Evolutionary conservation across 2,329 filamentous ascomycete genomes (phyloP), one percentile per base, ranked within the genome.

Genomic region (Neofusicoccum umdonicola): DNA sequence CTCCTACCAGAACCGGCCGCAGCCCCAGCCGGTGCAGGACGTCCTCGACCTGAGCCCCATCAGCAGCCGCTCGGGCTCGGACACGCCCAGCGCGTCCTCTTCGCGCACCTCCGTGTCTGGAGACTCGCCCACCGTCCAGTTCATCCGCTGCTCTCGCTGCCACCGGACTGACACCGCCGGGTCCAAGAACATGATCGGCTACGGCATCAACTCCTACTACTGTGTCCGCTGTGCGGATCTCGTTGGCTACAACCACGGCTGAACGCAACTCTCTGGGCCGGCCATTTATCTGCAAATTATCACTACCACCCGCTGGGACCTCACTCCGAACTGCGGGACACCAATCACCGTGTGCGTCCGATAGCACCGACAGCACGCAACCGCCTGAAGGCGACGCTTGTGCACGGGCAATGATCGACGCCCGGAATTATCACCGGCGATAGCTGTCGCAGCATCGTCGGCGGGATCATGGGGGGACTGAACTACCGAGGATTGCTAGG

Each of bases 181-280:
- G 3, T 65, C 58, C 63, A 63, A 65, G 48, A 68, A 70, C 66
- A 77, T 78, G 74, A 71, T 77, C 67, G 70, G 72, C 31, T 76
- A 76, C 64, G 75, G 75, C 62, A 74, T 74, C 62, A 78, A 78
- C 66, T 70, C 74, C 37, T 78, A 77, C 70, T 79, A 79, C 69
- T 79, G 77, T 69, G 70, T 63, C 52, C 77, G 78, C 67, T 79
- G 77, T 65, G 77, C 77, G 61, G 71, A 66, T 62, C 75, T 79
- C 70, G 73, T 74, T 3, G 77, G 77, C 61, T 78, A 78, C 70
- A 72, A 69, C 63, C 68, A 70, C 41, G 73, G 73, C 35, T 77
- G 74, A 76, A 67, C 27, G 6, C 4, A 31, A 31, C 6, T 7
- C 27, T 31, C 27, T 2, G 27, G 27, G 27, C 27, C 27, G 27